Conservation (phyloP, 2,329 filamentous ascomycete genomes). For the Phialocephala sp. region DNA sequence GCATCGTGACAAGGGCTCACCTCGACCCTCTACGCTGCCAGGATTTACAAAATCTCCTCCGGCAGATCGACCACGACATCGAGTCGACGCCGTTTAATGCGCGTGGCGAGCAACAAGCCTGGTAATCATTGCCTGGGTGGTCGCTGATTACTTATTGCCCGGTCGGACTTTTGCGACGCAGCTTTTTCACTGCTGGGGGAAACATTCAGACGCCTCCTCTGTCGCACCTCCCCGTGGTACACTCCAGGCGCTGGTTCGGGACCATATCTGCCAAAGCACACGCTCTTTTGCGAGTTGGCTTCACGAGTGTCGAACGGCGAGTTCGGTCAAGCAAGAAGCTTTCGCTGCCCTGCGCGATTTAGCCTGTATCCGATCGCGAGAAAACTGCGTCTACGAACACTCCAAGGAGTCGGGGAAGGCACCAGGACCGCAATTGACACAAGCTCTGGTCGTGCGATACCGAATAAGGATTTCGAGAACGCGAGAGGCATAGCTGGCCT, state of each 20-base stretch:
- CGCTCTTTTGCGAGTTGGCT: conserved; percentile 17
- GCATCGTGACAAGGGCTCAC: conserved; percentile 37
- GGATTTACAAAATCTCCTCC: conserved; percentile 24
- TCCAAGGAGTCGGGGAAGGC: conserved; percentile 14
- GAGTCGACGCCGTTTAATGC: conserved; percentile 23
- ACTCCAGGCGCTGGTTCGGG: neutral
- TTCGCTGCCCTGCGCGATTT: conserved; percentile 30
- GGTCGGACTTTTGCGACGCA: conserved; percentile 34
- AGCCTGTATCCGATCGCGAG: conserved; percentile 36
- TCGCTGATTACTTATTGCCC: conserved; percentile 26
- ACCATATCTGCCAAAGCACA: conserved; percentile 29
- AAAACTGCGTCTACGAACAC: conserved; percentile 20
- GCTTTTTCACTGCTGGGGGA: conserved; percentile 26
- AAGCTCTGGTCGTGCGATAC: conserved; percentile 10
- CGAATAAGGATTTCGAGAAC: conserved; percentile 29
- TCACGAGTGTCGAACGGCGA: conserved; percentile 5
- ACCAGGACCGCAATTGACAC: conserved; percentile 24
- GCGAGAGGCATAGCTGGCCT: conserved; percentile 45
- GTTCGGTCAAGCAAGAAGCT: conserved; percentile 20
- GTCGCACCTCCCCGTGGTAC: conserved; percentile 32
- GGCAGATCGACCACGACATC: conserved; percentile 19
- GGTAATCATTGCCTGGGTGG: conserved; percentile 19
- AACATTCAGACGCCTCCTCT: conserved; percentile 26
- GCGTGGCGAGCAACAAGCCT: conserved; percentile 22
- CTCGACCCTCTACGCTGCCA: conserved; percentile 26